phyloP scores from a whole-genome alignment of 2,329 filamentous ascomycete species.

The Ascochyta lentis region DNA sequence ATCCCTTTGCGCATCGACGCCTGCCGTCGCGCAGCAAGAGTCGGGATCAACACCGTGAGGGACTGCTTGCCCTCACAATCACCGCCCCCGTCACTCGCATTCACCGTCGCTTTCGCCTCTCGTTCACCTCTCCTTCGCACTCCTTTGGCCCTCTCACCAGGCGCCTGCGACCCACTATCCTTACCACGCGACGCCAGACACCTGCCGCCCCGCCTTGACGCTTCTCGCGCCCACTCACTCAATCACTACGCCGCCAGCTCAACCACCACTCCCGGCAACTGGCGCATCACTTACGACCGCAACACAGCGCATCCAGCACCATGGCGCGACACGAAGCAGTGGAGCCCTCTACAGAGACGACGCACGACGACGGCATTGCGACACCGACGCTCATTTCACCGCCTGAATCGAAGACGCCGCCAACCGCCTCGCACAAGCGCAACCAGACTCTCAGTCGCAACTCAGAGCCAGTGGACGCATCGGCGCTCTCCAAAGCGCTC shows the following conservation, averaged over 20 bases:
- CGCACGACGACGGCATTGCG: slow-evolving; percentile 39
- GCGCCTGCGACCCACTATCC: slow-evolving; percentile 5
- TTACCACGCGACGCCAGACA: slow-evolving; percentile 1
- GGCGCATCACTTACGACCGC: slow-evolving; percentile 6
- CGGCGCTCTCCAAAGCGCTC: slow-evolving; percentile 66
- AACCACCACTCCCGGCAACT: slow-evolving; percentile 2
- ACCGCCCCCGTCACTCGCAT: slow-evolving; percentile 16
- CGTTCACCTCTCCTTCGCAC: slow-evolving; percentile 7
- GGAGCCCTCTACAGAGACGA: slow-evolving; percentile 24
- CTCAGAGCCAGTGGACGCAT: slow-evolving; percentile 65
- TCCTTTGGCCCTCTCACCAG: slow-evolving; percentile 12
- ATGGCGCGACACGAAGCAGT: slow-evolving; percentile 30
- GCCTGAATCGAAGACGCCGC: slow-evolving; percentile 66
- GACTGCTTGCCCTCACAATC: slow-evolving; percentile 18
- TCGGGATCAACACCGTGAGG: slow-evolving; percentile 22
- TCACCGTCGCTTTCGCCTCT: slow-evolving; percentile 21
- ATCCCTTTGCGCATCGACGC: slow-evolving; percentile 18
- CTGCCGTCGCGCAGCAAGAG: slow-evolving; percentile 19
- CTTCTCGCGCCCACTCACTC: slow-evolving; percentile 1
- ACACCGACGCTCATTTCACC: slow-evolving; percentile 61
- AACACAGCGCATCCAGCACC: slow-evolving; percentile 19
- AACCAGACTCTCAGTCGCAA: slow-evolving; percentile 48
- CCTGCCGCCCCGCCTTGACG: neutral
- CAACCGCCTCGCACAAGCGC: slow-evolving; percentile 60
- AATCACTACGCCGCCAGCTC: slow-evolving; percentile 2